Evolutionary conservation across 1,284 basidiomycete species (phyloP).

Genomic region (Laetiporus sulphureus): DNA sequence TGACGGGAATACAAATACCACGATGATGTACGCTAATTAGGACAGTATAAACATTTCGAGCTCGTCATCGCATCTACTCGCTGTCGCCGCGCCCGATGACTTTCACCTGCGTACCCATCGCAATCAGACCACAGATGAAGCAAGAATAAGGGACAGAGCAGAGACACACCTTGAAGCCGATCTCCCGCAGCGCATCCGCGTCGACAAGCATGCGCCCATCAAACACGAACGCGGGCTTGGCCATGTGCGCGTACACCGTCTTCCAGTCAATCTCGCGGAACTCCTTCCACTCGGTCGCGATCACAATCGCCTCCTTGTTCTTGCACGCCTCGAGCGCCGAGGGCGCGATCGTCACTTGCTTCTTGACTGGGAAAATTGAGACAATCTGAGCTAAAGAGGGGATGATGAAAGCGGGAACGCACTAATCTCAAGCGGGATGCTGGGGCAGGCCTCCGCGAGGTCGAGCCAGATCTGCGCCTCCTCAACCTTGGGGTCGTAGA

Average conservation of each 20-base stretch:
- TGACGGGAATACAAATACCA: no score
- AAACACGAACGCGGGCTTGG: slow-evolving; percentile 94
- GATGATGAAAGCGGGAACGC: slow-evolving; percentile 23
- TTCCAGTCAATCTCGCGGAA: slow-evolving; percentile 92
- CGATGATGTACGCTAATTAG: no score
- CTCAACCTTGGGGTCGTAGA: slow-evolving; percentile 90
- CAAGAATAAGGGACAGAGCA: no score
- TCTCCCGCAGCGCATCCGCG: slow-evolving; percentile 69
- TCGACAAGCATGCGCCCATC: slow-evolving; percentile 89
- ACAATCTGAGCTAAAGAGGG: background rate
- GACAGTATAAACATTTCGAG: background rate
- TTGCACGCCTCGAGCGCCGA: slow-evolving; percentile 86
- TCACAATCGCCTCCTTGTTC: slow-evolving; percentile 87
- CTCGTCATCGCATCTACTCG: no score
- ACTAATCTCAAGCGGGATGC: slow-evolving; percentile 52
- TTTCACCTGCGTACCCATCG: no score
- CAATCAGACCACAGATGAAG: no score
- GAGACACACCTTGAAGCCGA: slow-evolving; percentile 84
- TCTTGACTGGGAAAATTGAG: slow-evolving; percentile 56
- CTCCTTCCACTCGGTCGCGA: slow-evolving; percentile 95
- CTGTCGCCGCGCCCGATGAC: no score
- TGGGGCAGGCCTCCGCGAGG: slow-evolving; percentile 61
- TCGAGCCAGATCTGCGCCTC: slow-evolving; percentile 72
- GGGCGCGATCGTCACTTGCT: slow-evolving; percentile 74
- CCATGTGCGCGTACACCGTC: slow-evolving; percentile 81